phyloP scores from a whole-genome alignment of 2,329 filamentous ascomycete genomes.

The Pyrenophora graminea region DNA sequence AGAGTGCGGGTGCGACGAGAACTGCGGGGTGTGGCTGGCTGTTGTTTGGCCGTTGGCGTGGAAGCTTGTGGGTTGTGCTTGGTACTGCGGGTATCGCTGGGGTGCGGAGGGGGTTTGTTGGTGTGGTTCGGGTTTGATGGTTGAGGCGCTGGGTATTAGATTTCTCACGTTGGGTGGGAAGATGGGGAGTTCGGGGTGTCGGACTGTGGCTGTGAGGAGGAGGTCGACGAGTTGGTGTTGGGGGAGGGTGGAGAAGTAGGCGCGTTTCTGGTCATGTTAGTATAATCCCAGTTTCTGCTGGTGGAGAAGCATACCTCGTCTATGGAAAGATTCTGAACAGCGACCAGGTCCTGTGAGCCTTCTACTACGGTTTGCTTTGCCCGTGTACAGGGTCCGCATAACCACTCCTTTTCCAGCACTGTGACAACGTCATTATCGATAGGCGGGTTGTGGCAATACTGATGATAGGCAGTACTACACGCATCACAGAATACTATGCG shows the following conservation, averaged over 20 bases:
- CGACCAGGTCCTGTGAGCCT: conserved; percentile 46
- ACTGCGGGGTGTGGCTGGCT: conserved; percentile 28
- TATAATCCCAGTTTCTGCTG: neutral
- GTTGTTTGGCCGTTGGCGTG: conserved; percentile 9
- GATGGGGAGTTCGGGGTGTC: conserved; percentile 68
- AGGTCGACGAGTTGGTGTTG: conserved; percentile 67
- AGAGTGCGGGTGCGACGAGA: conserved; percentile 26
- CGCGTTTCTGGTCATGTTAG: conserved; percentile 56
- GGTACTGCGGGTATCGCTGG: conserved; percentile 14
- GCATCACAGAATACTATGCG: conserved; percentile 85
- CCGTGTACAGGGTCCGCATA: conserved; percentile 64
- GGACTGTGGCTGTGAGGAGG: conserved; percentile 63
- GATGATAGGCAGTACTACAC: conserved; percentile 80
- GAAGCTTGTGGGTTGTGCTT: conserved; percentile 16
- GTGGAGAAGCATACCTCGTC: conserved; percentile 46
- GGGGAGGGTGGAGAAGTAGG: conserved; percentile 66
- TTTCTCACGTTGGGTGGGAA: conserved; percentile 54
- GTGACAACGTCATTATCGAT: conserved; percentile 72
- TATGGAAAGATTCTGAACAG: conserved; percentile 46
- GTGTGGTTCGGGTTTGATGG: conserved; percentile 12
- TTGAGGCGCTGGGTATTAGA: conserved; percentile 26
- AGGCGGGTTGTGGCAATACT: conserved; percentile 76
- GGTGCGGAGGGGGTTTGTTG: conserved; percentile 5
- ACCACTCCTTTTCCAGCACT: conserved; percentile 71
- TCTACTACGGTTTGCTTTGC: conserved; percentile 37